phyloP scores from a whole-genome alignment of 768 basidiomycete species.

The Mycena olivaceomarginata region DNA sequence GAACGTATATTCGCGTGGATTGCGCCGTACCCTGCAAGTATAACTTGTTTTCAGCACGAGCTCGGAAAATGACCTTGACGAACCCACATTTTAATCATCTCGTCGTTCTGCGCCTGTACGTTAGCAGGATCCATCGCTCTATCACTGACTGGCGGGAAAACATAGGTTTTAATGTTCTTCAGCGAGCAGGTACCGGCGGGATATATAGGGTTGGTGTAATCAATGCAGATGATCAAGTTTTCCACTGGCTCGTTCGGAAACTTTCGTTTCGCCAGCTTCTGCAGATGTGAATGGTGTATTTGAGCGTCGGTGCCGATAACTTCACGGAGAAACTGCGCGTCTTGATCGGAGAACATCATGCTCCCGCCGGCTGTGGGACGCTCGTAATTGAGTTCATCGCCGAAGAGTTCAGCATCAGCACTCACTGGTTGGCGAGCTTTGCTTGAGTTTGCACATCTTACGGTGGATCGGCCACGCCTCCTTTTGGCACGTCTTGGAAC shows the following conservation, averaged over 20 bases:
- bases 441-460: constrained; percentile 32
- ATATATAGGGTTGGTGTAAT: constrained; percentile 37
- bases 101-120: constrained; percentile 33
- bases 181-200: constrained; percentile 39
- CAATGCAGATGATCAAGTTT: constrained; percentile 33
- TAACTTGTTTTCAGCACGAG: too few species aligned
- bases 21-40: constrained; percentile 25
- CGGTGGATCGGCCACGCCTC: constrained; percentile 27
- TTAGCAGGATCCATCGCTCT: constrained; percentile 29
- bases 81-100: constrained; percentile 37
- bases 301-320: constrained; percentile 14
- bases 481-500: constrained; percentile 34
- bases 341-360: constrained; percentile 3
- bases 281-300: constrained; percentile 19
- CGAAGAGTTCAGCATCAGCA: background rate
- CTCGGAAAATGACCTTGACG: too few species aligned
- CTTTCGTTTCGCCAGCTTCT: constrained; percentile 16
- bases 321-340: constrained; percentile 31
- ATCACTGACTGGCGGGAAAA: constrained; percentile 25
- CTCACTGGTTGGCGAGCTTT: background rate
- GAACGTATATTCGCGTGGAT: constrained; percentile 25
- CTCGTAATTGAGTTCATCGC: too few species aligned
- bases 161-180: constrained; percentile 38
- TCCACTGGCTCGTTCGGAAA: constrained; percentile 28
- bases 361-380: background rate